Evolutionary conservation across 2,329 filamentous ascomycete genomes (phyloP).

Genomic region (Trichoderma sp.): DNA sequence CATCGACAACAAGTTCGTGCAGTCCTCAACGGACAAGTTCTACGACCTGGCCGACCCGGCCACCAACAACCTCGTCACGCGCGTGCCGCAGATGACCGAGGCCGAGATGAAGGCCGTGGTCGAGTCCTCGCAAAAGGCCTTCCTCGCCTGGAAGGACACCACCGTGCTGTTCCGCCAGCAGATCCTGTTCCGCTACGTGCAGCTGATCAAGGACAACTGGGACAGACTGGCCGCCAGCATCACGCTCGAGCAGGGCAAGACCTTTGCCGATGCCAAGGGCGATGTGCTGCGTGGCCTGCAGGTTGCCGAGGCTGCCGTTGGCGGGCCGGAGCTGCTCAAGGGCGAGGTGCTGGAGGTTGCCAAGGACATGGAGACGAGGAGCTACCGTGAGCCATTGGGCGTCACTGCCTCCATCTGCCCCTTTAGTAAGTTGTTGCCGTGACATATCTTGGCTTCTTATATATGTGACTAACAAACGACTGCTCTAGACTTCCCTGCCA

Average conservation of each 20-base stretch:
- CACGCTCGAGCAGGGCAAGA: constrained; percentile 87
- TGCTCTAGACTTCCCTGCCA: constrained; percentile 77
- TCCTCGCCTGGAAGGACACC: constrained; percentile 70
- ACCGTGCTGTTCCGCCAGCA: constrained; percentile 75
- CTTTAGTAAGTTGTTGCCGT: constrained; percentile 62
- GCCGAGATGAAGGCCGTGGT: constrained; percentile 75
- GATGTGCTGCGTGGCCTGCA: constrained; percentile 81
- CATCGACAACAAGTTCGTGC: constrained; percentile 75
- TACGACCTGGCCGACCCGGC: constrained; percentile 82
- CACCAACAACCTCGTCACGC: constrained; percentile 81
- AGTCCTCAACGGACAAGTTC: constrained; percentile 68
- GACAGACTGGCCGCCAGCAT: constrained; percentile 82
- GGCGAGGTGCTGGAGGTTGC: constrained; percentile 83
- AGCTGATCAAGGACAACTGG: constrained; percentile 80
- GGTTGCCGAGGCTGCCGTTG: constrained; percentile 81
- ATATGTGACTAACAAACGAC: constrained; percentile 21
- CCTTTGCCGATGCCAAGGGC: constrained; percentile 77
- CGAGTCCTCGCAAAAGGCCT: constrained; percentile 74
- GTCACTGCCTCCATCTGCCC: constrained; percentile 84
- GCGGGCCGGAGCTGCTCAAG: constrained; percentile 77
- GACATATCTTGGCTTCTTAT: too few species aligned
- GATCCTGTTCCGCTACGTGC: constrained; percentile 85
- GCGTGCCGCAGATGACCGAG: constrained; percentile 79
- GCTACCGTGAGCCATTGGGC: constrained; percentile 78
- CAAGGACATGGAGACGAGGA: constrained; percentile 87